Percentiles rank a stretch among this genome's conserved stretches.
Conservation (phyloP, 495 filamentous ascomycete genomes). For the Cercophora sp. region DNA sequence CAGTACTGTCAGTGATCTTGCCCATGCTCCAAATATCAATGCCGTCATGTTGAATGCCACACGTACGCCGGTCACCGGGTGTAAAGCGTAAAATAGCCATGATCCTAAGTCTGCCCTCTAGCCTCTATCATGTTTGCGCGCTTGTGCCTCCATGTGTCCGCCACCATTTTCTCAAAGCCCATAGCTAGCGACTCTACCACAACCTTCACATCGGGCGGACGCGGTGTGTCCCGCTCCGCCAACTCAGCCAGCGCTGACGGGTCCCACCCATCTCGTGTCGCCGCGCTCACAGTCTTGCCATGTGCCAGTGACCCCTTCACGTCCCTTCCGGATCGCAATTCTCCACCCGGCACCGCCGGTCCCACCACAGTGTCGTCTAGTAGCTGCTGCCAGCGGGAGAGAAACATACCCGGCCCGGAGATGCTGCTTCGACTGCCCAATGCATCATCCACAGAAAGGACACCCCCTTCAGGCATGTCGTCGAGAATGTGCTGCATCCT, state of each 20-base stretch:
- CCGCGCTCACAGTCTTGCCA: constrained; percentile 44
- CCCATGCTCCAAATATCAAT: neutral
- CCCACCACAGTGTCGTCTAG: constrained; percentile 58
- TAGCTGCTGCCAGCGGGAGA: constrained; percentile 59
- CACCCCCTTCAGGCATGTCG: constrained; percentile 15
- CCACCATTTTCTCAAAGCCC: constrained; percentile 33
- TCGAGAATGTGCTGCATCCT: constrained; percentile 44
- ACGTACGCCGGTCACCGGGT: too few relatives aligned
- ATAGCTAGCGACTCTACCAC: constrained; percentile 36
- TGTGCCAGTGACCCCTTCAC: constrained; percentile 46
- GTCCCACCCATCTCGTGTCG: constrained; percentile 30
- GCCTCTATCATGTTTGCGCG: too few relatives aligned
- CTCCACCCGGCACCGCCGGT: constrained; percentile 42
- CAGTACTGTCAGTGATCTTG: neutral
- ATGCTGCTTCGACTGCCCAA: constrained; percentile 16
- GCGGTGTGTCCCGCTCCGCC: constrained; percentile 19
- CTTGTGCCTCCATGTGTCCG: neutral
- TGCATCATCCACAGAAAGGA: neutral
- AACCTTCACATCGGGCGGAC: constrained; percentile 32
- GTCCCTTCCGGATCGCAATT: constrained; percentile 47
- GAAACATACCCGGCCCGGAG: constrained; percentile 59
- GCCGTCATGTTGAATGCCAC: too few relatives aligned
- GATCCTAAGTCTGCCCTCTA: too few relatives aligned
- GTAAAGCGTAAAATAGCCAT: too few relatives aligned
- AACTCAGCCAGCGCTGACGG: constrained; percentile 10